Evolutionary conservation across 495 filamentous ascomycete genomes (phyloP).

Genomic region (Annulohypoxylon moriforme): DNA sequence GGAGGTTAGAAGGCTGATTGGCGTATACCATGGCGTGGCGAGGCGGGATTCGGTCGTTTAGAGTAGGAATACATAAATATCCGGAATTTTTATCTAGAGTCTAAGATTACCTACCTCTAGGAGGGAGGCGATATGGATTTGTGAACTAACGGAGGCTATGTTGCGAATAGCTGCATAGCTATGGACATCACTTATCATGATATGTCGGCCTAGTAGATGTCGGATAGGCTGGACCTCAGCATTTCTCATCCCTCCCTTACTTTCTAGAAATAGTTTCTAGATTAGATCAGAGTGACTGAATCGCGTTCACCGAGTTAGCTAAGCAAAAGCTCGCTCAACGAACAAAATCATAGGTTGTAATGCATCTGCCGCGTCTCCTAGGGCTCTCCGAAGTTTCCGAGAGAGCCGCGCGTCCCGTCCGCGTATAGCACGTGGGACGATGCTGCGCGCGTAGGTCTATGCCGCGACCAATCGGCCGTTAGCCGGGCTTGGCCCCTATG

Average conservation of each 20-base stretch:
- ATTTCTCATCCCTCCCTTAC: not conserved
- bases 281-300: not conserved
- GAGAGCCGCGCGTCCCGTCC: not conserved
- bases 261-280: not conserved
- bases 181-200: not conserved
- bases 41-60: slow-evolving; percentile 10
- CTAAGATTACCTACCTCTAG: not conserved
- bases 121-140: not conserved
- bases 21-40: not conserved
- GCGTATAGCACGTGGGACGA: not conserved
- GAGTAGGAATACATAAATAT: slow-evolving; percentile 1
- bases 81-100: not conserved
- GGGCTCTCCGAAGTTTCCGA: not conserved
- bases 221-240: not conserved
- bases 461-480: not conserved
- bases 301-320: not conserved
- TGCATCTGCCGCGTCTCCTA: slow-evolving; percentile 3
- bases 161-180: not conserved
- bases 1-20: not conserved
- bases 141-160: not conserved
- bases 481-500: not conserved
- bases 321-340: not conserved
- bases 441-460: not conserved
- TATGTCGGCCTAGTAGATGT: not conserved
- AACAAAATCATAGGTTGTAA: not conserved